A percentile compares a stretch with the other conserved stretches of the same genome.
Conservation (phyloP, 768 basidiomycete species). For the Serendipita sp. region DNA sequence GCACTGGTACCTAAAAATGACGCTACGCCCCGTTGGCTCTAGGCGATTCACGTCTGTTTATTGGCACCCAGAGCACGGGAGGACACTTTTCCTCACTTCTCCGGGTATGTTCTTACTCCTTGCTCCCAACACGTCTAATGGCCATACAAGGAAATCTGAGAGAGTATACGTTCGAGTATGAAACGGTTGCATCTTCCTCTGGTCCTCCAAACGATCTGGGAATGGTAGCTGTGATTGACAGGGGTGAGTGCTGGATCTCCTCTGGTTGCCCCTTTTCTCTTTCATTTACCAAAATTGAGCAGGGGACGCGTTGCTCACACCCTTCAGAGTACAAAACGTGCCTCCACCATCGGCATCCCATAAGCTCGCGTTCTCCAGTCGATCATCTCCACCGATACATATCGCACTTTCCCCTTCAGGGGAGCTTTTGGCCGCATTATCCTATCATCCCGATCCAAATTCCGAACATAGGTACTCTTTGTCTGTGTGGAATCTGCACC, state of each 20-base stretch:
- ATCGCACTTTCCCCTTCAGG: conserved; percentile 39
- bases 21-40: conserved; percentile 11
- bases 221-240: conserved; percentile 78
- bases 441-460: conserved; percentile 23
- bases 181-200: conserved; percentile 47
- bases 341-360: conserved; percentile 96
- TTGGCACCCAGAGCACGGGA: conserved; percentile 80
- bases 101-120: conserved; percentile 30
- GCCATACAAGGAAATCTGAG: conserved; percentile 33
- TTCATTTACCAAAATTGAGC: not conserved
- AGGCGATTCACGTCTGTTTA: conserved; percentile 52
- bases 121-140: not conserved
- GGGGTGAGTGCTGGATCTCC: conserved; percentile 37
- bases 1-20: conserved; percentile 46
- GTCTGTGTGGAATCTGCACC: not conserved
- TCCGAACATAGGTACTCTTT: not conserved
- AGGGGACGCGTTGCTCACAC: conserved; percentile 72
- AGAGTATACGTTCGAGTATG: conserved; percentile 57
- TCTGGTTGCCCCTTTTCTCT: not conserved
- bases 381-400: conserved; percentile 39
- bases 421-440: conserved; percentile 54
- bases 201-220: conserved; percentile 54
- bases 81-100: conserved; percentile 52
- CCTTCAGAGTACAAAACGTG: conserved; percentile 84
- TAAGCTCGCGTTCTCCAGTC: conserved; percentile 22